Conservation (phyloP, 345 rosid genomes). For the Eucalyptus marginata region DNA sequence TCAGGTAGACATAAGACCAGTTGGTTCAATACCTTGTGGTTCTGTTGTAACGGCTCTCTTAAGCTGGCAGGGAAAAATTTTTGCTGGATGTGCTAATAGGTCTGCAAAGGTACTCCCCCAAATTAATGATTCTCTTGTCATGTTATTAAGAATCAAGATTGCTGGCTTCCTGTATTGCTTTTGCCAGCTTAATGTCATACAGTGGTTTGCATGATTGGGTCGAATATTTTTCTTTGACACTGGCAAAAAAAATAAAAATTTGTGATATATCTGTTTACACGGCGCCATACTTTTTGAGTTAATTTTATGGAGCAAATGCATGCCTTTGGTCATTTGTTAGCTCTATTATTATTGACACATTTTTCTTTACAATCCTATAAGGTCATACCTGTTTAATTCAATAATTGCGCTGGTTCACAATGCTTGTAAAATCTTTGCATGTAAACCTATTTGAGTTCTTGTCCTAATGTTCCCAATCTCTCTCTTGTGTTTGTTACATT, state of each 20-base stretch:
- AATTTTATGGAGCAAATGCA: not conserved
- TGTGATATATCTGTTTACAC: not conserved
- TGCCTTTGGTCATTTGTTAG: not conserved
- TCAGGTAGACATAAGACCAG: conserved; percentile 26
- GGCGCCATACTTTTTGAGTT: not conserved
- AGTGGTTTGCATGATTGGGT: not conserved
- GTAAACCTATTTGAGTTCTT: not conserved
- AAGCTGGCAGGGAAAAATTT: conserved; percentile 73
- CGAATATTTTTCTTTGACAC: not conserved
- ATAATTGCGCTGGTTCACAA: not conserved
- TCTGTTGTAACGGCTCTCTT: conserved; percentile 61
- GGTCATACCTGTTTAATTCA: not conserved
- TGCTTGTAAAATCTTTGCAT: not conserved
- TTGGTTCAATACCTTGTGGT: conserved; percentile 61
- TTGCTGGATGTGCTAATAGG: conserved; percentile 62
- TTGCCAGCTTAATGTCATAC: not conserved
- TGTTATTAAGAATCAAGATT: not conserved
- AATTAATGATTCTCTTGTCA: not conserved
- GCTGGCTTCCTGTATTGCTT: not conserved
- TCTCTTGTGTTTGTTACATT: not conserved
- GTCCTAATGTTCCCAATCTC: not conserved
- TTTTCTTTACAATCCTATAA: not conserved
- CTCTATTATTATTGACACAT: not conserved
- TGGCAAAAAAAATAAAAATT: not conserved
- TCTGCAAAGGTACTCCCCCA: conserved; percentile 24